phyloP scores from a whole-genome alignment of 345 rosid species.

The Brassica rapa region DNA sequence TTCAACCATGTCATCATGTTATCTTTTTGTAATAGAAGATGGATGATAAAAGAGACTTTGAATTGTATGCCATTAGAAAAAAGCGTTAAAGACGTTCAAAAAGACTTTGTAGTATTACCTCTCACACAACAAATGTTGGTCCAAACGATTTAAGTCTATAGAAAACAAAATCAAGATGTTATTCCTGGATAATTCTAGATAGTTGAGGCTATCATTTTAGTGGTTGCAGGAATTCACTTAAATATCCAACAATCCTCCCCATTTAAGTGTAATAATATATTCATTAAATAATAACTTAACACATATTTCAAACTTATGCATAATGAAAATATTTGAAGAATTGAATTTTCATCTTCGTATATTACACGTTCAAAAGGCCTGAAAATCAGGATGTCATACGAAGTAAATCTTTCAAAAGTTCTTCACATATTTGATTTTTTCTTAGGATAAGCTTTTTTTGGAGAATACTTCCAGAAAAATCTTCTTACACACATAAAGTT shows the following conservation, averaged over 20 bases:
- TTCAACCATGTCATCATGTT: background rate
- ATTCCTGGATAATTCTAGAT: background rate
- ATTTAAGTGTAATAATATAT: too few relatives aligned
- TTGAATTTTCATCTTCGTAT: constrained; percentile 8
- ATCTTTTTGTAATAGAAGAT: background rate
- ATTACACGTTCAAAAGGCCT: background rate
- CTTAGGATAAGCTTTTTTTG: too few relatives aligned
- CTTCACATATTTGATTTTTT: too few relatives aligned
- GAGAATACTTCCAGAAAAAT: too few relatives aligned
- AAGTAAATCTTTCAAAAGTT: background rate
- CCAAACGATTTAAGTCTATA: background rate
- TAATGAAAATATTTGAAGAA: background rate
- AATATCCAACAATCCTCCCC: too few relatives aligned
- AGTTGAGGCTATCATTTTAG: background rate
- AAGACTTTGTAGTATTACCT: background rate
- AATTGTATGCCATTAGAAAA: background rate
- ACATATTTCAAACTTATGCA: constrained; percentile 1
- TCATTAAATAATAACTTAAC: too few relatives aligned
- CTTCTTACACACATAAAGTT: too few relatives aligned
- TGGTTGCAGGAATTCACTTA: too few relatives aligned
- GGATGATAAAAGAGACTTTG: background rate
- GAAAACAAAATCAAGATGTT: background rate
- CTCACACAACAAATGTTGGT: background rate
- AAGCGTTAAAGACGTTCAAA: too few relatives aligned
- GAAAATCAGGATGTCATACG: background rate